Evolutionary conservation across 495 filamentous ascomycete species (phyloP), one percentile per base, ranked within the genome.

Genomic region (Talaromyces adpressus): DNA sequence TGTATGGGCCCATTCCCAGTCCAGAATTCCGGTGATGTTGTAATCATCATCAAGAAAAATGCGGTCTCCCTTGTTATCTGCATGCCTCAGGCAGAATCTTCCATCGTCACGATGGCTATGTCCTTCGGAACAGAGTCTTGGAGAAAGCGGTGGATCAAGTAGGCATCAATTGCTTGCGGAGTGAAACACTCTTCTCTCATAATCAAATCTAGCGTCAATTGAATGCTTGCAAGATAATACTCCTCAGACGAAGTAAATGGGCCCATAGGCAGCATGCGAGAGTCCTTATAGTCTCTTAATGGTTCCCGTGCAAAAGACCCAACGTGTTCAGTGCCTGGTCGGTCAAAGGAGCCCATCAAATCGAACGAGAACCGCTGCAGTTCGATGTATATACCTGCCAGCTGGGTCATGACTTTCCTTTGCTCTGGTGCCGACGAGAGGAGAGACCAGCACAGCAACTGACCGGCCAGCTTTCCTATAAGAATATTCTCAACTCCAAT

Each of bases 1-100:
- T 8, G 76, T 75, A 52, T 71, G 57, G 16, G 77, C 72, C 69
- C 71, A 79, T 63, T 81, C 72, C 77, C 74, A 82, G 65, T 82
- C 74, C 53, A 79, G 72, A 39, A 81, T 75, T 16, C 74, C 73
- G 2, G 74, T 77, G 58, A 82, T 80, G 47, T 79, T 73, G 54
- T 66, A 78, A 0, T 75, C 65, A 16, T 75, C 67, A 60, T 82
- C 74, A 25, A 81, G 68, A 3, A 84, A 68, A 36, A 81, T 70
- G 54, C 79, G 77, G 58, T 79, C 76, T 1, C 77, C 78, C 63
- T 79, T 80, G 57, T 81, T 73, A 67, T 80, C 77, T 29, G 66
- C 64, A 64, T 82, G 73, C 58, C 73, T 74, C 6, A 82, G 68
- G 59, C 75, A 82, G 64, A 77, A 81, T 39, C 63, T 66, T 14